Evolutionary conservation across 805 yeast genomes (phyloP).

Genomic region (Yamadazyma nakazawae): DNA sequence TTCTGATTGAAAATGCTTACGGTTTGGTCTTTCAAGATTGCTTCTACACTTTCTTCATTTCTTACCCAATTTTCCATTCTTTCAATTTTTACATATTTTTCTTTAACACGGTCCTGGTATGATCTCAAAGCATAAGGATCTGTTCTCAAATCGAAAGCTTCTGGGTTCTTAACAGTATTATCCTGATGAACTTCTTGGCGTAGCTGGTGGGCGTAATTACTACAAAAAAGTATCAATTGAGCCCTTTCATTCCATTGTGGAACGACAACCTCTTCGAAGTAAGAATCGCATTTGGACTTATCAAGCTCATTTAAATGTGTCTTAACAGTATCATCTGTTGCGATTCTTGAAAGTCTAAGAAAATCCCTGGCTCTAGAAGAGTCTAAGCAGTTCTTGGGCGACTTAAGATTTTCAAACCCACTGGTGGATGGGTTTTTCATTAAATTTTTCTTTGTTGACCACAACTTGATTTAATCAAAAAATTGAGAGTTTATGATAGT

Average conservation of each 20-base stretch:
- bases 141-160: conserved; percentile 26
- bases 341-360: conserved; percentile 34
- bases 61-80: conserved; percentile 34
- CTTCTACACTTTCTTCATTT: conserved; percentile 34
- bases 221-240: conserved; percentile 29
- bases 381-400: conserved; percentile 33
- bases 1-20: conserved; percentile 30
- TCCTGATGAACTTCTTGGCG: conserved; percentile 15
- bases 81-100: conserved; percentile 24
- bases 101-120: conserved; percentile 19
- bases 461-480: conserved; percentile 1
- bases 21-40: conserved; percentile 32
- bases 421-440: neutral
- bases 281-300: conserved; percentile 24
- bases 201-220: conserved; percentile 22
- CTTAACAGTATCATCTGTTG: conserved; percentile 39
- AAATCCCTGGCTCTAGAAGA: conserved; percentile 35
- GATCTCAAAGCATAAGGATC: conserved; percentile 39
- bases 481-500: neutral
- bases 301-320: conserved; percentile 35
- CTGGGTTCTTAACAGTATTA: neutral
- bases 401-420: conserved; percentile 12
- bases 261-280: conserved; percentile 23
- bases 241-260: conserved; percentile 39
- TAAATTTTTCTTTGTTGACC: neutral